Evolutionary conservation across 176 grass and related monocot genomes (phyloP), one percentile per base, ranked within the genome.

Genomic region (Hyparrhenia diplandra): DNA sequence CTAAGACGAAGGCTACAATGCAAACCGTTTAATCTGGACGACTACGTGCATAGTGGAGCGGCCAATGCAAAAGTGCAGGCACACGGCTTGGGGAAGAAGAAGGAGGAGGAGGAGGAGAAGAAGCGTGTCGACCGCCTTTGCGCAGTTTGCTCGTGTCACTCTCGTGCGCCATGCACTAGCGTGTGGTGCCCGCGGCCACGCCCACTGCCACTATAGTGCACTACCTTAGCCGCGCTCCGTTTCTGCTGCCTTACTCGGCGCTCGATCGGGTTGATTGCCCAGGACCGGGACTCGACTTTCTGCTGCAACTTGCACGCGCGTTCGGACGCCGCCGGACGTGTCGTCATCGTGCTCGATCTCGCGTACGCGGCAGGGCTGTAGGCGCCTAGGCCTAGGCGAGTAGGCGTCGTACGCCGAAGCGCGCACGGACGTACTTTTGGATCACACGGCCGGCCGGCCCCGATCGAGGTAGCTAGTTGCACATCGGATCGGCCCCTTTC

Each of bases 111-210:
- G 17, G 8, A 3, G 30, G 5, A 34, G 54, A 57, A 12, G 10
- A 11, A 23, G 55, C 24, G 58, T 61, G 58, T 61, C 58, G 24
- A 6, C 25, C 59, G 24, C 59, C 24, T 12, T 6, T 62, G 59
- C n/a, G 55, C 23, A 12, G 67, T 24, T 31, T 35, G 79, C 41
- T 54, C 67, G 83, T 27, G 87, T 89, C 87, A 76, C 78, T 73
- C 87, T 89, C 83, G 78, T 89, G 83, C 73, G 83, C 78, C 72
- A 1, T 77, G 87, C 87, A 89, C 83, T 85, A 85, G 59, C n/a
- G n/a, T n/a, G n/a, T n/a, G n/a, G n/a, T 32, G 36, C 25, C 16
- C 7, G 74, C 21, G 69, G 32, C 46, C 3, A 42, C 14, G 23
- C 1, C 2, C 41, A 1, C 41, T 24, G 27, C 35, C 67, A 55